phyloP scores from a whole-genome alignment of 257 asterid species.

The Solanum ossicruentum region DNA sequence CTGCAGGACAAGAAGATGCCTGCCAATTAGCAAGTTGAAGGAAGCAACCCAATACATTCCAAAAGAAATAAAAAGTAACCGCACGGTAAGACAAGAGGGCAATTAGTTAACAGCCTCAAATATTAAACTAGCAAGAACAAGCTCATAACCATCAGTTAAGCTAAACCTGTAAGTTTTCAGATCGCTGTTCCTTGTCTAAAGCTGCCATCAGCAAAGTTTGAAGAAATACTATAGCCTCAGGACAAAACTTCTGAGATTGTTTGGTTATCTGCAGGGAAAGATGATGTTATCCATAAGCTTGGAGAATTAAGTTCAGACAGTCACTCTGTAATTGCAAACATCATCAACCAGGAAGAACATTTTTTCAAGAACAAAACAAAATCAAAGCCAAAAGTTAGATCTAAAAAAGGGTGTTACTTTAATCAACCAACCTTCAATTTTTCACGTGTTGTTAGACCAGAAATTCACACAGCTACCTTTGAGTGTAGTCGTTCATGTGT shows the following conservation, averaged over 20 bases:
- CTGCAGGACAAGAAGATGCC: conserved; percentile 27
- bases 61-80: not conserved
- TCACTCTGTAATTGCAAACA: not conserved
- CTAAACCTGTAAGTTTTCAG: conserved; percentile 57
- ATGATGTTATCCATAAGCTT: not conserved
- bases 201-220: conserved; percentile 66
- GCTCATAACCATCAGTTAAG: not conserved
- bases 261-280: conserved; percentile 31
- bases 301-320: not conserved
- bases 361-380: not conserved
- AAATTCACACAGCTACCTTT: not conserved
- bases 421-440: not conserved
- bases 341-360: not conserved
- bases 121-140: not conserved
- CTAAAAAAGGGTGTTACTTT: not conserved
- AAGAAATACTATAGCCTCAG: conserved; percentile 70
- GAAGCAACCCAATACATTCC: not conserved
- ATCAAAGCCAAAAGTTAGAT: not conserved
- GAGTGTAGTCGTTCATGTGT: not conserved
- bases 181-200: conserved; percentile 25
- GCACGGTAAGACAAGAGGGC: not conserved
- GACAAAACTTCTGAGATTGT: conserved; percentile 67
- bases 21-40: not conserved
- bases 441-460: not conserved
- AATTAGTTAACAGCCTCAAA: not conserved